These are phyloP conservation scores for Fusarium tuaranense DNA, from an alignment of 2,329 filamentous ascomycete genomes.

Conservation along the genomic window DNA sequence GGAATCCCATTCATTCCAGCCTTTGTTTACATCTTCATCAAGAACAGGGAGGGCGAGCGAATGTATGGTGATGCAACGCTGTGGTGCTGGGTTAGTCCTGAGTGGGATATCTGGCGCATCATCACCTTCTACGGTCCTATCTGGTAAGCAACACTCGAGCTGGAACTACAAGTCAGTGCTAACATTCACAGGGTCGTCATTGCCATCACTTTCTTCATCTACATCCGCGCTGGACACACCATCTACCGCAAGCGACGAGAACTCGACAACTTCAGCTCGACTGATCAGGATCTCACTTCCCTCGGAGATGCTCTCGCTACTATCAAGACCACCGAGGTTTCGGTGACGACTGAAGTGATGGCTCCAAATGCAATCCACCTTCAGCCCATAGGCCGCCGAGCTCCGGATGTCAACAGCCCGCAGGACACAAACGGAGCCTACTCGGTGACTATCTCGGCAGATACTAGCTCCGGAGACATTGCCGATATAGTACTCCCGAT, in stretches of 20 bases:
- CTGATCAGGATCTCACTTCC: slow-evolving; percentile 55
- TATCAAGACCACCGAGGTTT: slow-evolving; percentile 73
- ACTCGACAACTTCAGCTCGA: slow-evolving; percentile 66
- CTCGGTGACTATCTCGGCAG: slow-evolving; percentile 63
- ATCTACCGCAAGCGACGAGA: slow-evolving; percentile 76
- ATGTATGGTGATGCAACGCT: slow-evolving; percentile 81
- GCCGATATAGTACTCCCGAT: slow-evolving; percentile 45
- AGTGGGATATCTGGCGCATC: slow-evolving; percentile 80
- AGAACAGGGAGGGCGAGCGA: slow-evolving; percentile 59
- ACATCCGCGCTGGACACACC: slow-evolving; percentile 72
- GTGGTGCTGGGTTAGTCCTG: slow-evolving; percentile 81
- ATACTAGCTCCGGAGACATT: slow-evolving; percentile 28
- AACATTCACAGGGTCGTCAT: slow-evolving; percentile 67
- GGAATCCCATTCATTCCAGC: slow-evolving; percentile 78
- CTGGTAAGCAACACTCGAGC: slow-evolving; percentile 61
- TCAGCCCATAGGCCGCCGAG: slow-evolving; percentile 38
- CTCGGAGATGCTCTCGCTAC: slow-evolving; percentile 60
- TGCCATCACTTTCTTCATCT: slow-evolving; percentile 71
- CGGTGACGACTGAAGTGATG: slow-evolving; percentile 65
- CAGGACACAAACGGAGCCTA: slow-evolving; percentile 51
- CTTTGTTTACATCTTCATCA: slow-evolving; percentile 74
- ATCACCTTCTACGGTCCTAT: slow-evolving; percentile 80
- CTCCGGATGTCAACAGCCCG: slow-evolving; percentile 22
- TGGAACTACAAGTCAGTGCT: not conserved
- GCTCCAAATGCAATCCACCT: slow-evolving; percentile 37